These are phyloP conservation scores for Begonia peltatifolia DNA, from an alignment of 306 rosid genomes.

Conservation along the genomic window DNA sequence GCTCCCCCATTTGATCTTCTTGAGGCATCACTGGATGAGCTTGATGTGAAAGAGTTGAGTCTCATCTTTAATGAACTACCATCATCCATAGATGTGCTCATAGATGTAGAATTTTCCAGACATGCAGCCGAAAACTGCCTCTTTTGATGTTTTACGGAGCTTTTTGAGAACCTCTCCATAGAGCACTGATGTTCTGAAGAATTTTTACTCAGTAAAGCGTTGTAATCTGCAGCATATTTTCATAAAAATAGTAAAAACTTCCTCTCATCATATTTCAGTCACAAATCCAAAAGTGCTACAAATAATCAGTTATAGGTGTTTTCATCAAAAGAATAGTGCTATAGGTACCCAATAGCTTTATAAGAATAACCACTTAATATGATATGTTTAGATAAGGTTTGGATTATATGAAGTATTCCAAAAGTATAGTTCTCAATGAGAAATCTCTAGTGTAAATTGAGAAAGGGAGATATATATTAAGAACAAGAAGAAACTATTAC, in stretches of 20 bases:
- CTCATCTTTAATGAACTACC: slow-evolving; percentile 41
- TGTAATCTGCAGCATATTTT: slow-evolving; percentile 9
- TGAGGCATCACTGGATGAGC: slow-evolving; percentile 50
- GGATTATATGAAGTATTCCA: too few species aligned
- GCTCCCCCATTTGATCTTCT: slow-evolving; percentile 27
- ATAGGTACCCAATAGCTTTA: too few species aligned
- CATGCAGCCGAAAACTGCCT: slow-evolving; percentile 17
- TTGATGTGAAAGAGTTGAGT: slow-evolving; percentile 42
- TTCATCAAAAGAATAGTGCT: too few species aligned
- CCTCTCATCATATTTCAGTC: neutral
- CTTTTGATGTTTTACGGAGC: slow-evolving; percentile 26
- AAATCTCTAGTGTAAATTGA: too few species aligned
- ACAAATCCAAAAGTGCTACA: neutral
- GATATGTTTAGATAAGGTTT: too few species aligned
- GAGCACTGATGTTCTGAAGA: slow-evolving; percentile 20
- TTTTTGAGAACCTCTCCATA: slow-evolving; percentile 29
- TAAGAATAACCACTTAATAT: too few species aligned
- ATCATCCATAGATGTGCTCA: slow-evolving; percentile 54
- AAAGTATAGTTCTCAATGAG: too few species aligned
- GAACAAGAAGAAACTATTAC: slow-evolving; percentile 7
- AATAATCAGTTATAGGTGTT: too few species aligned
- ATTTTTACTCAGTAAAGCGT: slow-evolving; percentile 16
- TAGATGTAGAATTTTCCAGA: slow-evolving; percentile 44
- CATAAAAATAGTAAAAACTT: neutral
- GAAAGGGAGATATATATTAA: too few species aligned